phyloP scores from a whole-genome alignment of 2,329 filamentous ascomycete genomes.

The Calonectria pteridis region DNA sequence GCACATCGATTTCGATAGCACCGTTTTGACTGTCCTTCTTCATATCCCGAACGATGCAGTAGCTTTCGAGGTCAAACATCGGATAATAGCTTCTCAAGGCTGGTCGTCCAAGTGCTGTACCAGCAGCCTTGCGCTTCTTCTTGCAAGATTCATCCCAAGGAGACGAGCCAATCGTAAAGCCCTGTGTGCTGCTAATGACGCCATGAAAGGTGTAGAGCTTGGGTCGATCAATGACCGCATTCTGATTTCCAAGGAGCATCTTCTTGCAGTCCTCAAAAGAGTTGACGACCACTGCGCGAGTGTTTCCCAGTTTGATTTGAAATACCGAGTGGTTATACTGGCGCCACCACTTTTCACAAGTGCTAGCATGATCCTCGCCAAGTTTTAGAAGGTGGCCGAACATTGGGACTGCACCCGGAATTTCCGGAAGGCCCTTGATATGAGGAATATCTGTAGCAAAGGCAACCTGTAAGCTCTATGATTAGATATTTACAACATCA shows the following conservation, averaged over 20 bases:
- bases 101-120: conserved; percentile 58
- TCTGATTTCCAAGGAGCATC: conserved; percentile 62
- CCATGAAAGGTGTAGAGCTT: conserved; percentile 67
- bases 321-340: conserved; percentile 54
- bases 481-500: not conserved
- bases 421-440: conserved; percentile 62
- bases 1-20: conserved; percentile 57
- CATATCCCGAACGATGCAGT: conserved; percentile 62
- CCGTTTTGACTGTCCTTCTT: conserved; percentile 57
- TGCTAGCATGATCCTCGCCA: conserved; percentile 65
- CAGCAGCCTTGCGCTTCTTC: conserved; percentile 65
- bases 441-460: conserved; percentile 60
- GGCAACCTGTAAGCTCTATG: conserved; percentile 28
- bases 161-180: conserved; percentile 66
- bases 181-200: conserved; percentile 63
- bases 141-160: conserved; percentile 67
- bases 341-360: conserved; percentile 63
- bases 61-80: conserved; percentile 67
- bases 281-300: conserved; percentile 64
- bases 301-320: conserved; percentile 64
- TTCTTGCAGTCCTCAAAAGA: conserved; percentile 65
- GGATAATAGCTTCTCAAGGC: conserved; percentile 61
- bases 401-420: conserved; percentile 63
- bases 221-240: conserved; percentile 62
- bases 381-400: conserved; percentile 63